Evolutionary conservation across 2,329 filamentous ascomycete genomes (phyloP).

Genomic region (Alternaria gaisen): DNA sequence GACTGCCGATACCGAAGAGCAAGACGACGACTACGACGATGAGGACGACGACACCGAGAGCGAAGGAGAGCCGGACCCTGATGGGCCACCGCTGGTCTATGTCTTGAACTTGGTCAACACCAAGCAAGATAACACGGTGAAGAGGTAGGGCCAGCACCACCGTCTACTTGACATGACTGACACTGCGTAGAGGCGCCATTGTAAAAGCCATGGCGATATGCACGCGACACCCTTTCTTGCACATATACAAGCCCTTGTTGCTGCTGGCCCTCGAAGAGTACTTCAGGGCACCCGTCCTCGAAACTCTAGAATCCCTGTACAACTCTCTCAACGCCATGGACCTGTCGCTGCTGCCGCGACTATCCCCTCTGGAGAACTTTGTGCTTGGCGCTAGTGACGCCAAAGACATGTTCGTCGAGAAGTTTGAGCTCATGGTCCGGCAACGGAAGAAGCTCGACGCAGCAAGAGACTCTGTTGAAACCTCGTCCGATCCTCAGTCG

Average conservation of each 20-base stretch:
- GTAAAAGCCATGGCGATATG: slow-evolving; percentile 99
- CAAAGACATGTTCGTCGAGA: slow-evolving; percentile 96
- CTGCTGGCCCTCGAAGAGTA: slow-evolving; percentile 94
- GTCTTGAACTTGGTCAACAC: slow-evolving; percentile 98
- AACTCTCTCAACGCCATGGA: slow-evolving; percentile 97
- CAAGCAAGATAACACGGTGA: slow-evolving; percentile 92
- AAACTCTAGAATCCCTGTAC: slow-evolving; percentile 88
- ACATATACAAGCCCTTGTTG: slow-evolving; percentile 98
- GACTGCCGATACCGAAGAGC: slow-evolving; percentile 36
- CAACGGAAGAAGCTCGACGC: slow-evolving; percentile 76
- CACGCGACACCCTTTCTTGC: slow-evolving; percentile 94
- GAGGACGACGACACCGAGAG: slow-evolving; percentile 62
- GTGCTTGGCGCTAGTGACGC: slow-evolving; percentile 90
- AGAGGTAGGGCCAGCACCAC: slow-evolving; percentile 59
- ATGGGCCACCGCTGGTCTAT: slow-evolving; percentile 93
- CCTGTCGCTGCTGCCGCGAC: slow-evolving; percentile 85
- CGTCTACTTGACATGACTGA: slow-evolving; percentile 17
- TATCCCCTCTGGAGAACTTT: slow-evolving; percentile 84
- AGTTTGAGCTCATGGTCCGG: slow-evolving; percentile 94
- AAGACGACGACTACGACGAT: slow-evolving; percentile 52
- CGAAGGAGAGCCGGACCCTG: slow-evolving; percentile 65
- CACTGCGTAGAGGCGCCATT: slow-evolving; percentile 75
- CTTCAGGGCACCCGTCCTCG: slow-evolving; percentile 87
- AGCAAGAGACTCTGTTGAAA: slow-evolving; percentile 40
- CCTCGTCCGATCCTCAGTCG: slow-evolving; percentile 50